Evolutionary conservation across 2,329 filamentous ascomycete genomes (phyloP), one percentile per base, ranked within the genome.

Genomic region (Pyrenophora graminea): DNA sequence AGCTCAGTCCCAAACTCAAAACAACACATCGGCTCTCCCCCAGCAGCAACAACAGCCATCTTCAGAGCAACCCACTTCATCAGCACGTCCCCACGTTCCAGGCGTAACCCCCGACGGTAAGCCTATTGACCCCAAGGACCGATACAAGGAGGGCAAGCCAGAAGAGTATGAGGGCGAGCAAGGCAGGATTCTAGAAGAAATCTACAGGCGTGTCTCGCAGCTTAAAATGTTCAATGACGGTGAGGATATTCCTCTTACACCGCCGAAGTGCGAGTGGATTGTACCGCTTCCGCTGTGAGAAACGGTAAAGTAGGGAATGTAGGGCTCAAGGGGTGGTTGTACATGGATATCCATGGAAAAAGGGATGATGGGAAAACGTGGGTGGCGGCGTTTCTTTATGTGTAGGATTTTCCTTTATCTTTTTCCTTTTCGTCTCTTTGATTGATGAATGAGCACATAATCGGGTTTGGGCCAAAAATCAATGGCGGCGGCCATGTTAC

Each of bases 211-310:
- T 38, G 85, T 91, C 67, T 77, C 80, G 39, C 78, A 84, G 56
- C 83, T 82, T 17, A 90, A 90, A 0, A 73, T 70, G 27, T 96
- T 96, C 70, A 79, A 82, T 36, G 84, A 82, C 36, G 83, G 85
- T 31, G 87, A 86, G 0, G 64, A 85, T 6, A 88, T 96, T 76
- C 92, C 92, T 0, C 80, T 88, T 61, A 76, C 91, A 39, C 90
- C 92, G 17, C 92, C 92, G 0, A 86, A 86, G 72, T 80, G 85
- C 55, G 90, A 93, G 66, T 93, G 86, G 50, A 55, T 55, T 27
- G 52, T 23, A 25, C 48, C 52, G 3, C 32, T 53, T 27, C 9
- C 36, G 15, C 12, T 53, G 45, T 49, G 30, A 12, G 19, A 30
- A 32, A 34, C 10, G n/a, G 27, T 27, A 3, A 15, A 17, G 6